A percentile compares a stretch with the other conserved stretches of the same genome.
Conservation (phyloP, 768 basidiomycete genomes). For the Trametes punicea region DNA sequence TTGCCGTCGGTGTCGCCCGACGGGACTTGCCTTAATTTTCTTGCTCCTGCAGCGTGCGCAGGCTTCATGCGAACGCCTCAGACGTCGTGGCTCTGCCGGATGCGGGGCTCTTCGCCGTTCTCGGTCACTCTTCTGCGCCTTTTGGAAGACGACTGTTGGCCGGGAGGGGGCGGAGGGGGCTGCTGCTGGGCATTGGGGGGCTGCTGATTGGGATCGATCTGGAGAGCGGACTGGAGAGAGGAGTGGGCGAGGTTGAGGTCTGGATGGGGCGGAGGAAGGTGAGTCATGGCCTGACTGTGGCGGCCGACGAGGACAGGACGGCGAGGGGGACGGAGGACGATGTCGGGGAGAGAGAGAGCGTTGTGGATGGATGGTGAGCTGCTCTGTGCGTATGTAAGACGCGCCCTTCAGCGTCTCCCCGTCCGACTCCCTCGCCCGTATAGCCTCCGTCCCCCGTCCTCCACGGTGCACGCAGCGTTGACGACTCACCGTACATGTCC, state of each 20-base stretch:
- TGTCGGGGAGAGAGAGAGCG: conserved; percentile 7
- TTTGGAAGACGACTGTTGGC: conserved; percentile 25
- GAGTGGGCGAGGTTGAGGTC: conserved; percentile 43
- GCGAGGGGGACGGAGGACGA: conserved; percentile 10
- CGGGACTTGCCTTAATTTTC: conserved; percentile 79
- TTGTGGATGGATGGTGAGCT: background rate
- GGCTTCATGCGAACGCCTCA: conserved; percentile 87
- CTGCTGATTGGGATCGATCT: conserved; percentile 66
- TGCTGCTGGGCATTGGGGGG: conserved; percentile 40
- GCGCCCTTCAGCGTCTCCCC: conserved; percentile 19
- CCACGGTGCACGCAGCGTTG: background rate
- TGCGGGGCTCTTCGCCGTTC: conserved; percentile 51
- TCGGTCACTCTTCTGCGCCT: conserved; percentile 61
- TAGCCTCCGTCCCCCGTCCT: conserved; percentile 9
- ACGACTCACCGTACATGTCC: background rate
- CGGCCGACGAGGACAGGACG: conserved; percentile 11
- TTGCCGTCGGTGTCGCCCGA: conserved; percentile 76
- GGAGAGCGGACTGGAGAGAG: conserved; percentile 58
- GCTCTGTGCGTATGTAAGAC: conserved; percentile 11
- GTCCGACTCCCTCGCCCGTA: conserved; percentile 6
- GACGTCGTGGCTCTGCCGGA: conserved; percentile 70
- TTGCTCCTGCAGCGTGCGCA: conserved; percentile 92
- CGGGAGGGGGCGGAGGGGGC: conserved; percentile 32
- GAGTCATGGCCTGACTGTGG: conserved; percentile 36
- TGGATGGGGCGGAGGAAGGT: conserved; percentile 45